Evolutionary conservation across 176 grass and related monocot genomes (phyloP).

Genomic region (Lolium perenne): DNA sequence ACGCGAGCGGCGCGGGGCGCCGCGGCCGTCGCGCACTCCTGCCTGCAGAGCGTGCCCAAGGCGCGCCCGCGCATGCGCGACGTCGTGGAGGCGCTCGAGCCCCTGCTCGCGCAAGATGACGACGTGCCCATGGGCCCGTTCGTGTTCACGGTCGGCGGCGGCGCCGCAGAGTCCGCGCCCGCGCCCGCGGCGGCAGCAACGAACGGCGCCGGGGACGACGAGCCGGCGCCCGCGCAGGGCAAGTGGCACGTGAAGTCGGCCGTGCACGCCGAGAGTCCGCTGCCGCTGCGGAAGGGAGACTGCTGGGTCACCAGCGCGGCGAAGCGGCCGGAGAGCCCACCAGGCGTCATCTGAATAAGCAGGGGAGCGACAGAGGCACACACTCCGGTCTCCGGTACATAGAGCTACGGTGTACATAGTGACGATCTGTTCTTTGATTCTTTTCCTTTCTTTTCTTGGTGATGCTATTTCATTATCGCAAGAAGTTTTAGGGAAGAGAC

Average conservation of each 20-base stretch:
- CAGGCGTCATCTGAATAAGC: neutral
- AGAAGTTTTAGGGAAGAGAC: neutral
- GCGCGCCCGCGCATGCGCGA: constrained; percentile 67
- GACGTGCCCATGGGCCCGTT: constrained; percentile 74
- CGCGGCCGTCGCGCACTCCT: constrained; percentile 66
- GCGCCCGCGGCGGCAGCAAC: neutral
- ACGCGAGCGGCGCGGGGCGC: constrained; percentile 63
- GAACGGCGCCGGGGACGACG: neutral
- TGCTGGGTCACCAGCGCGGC: constrained; percentile 46
- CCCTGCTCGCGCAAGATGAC: constrained; percentile 67
- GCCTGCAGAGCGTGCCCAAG: constrained; percentile 76
- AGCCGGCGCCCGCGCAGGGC: constrained; percentile 41
- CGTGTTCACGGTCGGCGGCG: constrained; percentile 59
- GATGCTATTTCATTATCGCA: constrained; percentile 22
- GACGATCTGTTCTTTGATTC: constrained; percentile 24
- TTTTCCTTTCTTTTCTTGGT: constrained; percentile 38
- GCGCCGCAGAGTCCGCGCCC: neutral
- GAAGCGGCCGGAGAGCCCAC: constrained; percentile 46
- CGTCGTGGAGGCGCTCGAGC: constrained; percentile 79
- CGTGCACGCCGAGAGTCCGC: constrained; percentile 67
- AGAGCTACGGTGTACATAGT: constrained; percentile 37
- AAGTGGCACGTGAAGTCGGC: constrained; percentile 61
- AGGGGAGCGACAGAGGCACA: neutral
- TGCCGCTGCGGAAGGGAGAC: constrained; percentile 50
- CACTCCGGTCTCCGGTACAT: constrained; percentile 10